A percentile compares a stretch with the other conserved stretches of the same genome.
Conservation (phyloP, 2,329 filamentous ascomycete species). For the Fusarium nygamai region DNA sequence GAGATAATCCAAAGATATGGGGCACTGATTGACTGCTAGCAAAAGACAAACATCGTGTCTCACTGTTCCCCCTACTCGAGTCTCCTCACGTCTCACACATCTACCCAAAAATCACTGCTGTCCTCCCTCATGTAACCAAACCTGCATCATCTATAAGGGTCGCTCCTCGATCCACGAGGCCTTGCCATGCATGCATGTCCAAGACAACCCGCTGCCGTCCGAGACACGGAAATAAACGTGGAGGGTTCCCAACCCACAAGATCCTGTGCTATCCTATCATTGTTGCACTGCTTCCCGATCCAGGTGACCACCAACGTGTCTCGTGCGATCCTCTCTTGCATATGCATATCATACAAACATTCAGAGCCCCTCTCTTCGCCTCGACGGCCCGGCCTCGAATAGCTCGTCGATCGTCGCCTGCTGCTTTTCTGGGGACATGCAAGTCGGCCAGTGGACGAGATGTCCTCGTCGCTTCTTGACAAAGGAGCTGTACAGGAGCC, state of each 20-base stretch:
- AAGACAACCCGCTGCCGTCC: constrained; percentile 36
- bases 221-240: constrained; percentile 43
- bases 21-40: neutral
- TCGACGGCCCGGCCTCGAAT: constrained; percentile 28
- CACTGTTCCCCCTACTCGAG: neutral
- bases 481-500: constrained; percentile 45
- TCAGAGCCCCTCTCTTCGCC: constrained; percentile 36
- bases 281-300: constrained; percentile 37
- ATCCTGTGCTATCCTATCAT: constrained; percentile 33
- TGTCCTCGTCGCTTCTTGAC: constrained; percentile 47
- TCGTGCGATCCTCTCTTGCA: constrained; percentile 31
- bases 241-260: constrained; percentile 37
- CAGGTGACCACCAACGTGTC: constrained; percentile 41
- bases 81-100: neutral
- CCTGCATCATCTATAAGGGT: constrained; percentile 35
- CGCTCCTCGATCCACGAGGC: constrained; percentile 34
- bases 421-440: constrained; percentile 41
- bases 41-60: neutral
- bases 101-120: neutral
- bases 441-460: constrained; percentile 46
- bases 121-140: constrained; percentile 16
- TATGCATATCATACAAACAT: constrained; percentile 20
- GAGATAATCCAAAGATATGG: neutral
- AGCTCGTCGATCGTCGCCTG: constrained; percentile 37
- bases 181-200: constrained; percentile 29